Evolutionary conservation across 768 basidiomycete species (phyloP).

Genomic region (Mycena rebaudengoi): DNA sequence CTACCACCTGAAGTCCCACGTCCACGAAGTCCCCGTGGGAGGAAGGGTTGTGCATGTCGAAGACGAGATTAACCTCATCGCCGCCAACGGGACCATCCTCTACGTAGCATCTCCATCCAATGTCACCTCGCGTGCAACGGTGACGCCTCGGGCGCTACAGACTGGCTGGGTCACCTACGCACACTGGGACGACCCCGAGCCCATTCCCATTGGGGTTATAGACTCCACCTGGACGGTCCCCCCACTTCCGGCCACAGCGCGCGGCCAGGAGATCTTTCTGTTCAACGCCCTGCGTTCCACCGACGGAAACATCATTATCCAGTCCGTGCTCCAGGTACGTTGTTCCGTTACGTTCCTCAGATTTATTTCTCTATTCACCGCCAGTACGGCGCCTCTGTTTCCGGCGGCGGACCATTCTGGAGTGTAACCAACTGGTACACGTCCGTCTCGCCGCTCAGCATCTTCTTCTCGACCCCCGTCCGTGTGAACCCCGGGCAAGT

Average conservation of each 20-base stretch:
- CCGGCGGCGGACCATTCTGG: slow-evolving; percentile 8
- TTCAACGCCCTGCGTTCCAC: slow-evolving; percentile 14
- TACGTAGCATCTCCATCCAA: neutral
- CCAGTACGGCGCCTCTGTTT: slow-evolving; percentile 1
- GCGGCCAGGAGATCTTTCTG: slow-evolving; percentile 11
- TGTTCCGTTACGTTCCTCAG: too few species aligned
- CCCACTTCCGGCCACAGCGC: neutral
- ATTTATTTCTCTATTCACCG: neutral
- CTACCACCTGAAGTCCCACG: neutral
- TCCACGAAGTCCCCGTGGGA: neutral
- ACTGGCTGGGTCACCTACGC: slow-evolving; percentile 2
- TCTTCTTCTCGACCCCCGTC: too few species aligned
- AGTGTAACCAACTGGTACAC: too few species aligned
- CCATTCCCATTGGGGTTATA: slow-evolving; percentile 1
- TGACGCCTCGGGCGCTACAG: neutral
- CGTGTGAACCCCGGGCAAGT: too few species aligned
- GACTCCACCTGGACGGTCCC: slow-evolving; percentile 15
- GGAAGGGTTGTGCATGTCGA: neutral
- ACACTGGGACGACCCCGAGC: neutral
- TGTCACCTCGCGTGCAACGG: neutral
- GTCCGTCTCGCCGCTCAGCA: too few species aligned
- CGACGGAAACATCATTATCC: neutral
- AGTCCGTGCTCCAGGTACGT: slow-evolving; percentile 17
- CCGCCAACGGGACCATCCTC: neutral
- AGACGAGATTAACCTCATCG: neutral